Evolutionary conservation across 2,329 filamentous ascomycete species (phyloP).

Genomic region (Neofusicoccum umdonicola): DNA sequence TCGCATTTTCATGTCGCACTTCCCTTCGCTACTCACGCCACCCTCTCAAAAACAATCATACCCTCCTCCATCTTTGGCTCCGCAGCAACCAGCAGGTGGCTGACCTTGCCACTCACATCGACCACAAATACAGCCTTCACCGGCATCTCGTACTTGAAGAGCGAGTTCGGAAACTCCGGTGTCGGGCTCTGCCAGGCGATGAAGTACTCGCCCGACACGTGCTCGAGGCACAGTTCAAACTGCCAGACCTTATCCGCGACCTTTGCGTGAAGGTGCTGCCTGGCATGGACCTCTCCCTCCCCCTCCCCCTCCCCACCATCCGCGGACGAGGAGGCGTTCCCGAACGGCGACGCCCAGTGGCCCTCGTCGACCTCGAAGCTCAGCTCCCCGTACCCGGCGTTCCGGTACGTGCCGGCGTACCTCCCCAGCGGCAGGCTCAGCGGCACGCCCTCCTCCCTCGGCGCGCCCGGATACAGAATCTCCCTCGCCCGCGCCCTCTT

Average conservation of each 20-base stretch:
- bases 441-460: neutral
- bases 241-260: neutral
- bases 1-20: too few species aligned
- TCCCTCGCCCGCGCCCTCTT: neutral
- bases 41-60: neutral
- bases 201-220: slow-evolving; percentile 13
- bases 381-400: slow-evolving; percentile 2
- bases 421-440: neutral
- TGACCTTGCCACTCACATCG: neutral
- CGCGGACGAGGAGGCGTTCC: too few species aligned
- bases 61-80: slow-evolving; percentile 10
- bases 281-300: too few species aligned
- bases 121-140: neutral
- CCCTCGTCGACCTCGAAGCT: neutral
- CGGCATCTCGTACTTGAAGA: neutral
- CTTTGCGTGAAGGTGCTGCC: neutral
- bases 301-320: neutral
- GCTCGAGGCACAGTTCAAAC: neutral
- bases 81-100: neutral
- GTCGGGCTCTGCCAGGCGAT: neutral
- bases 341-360: neutral
- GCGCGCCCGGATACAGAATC: neutral
- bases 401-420: neutral
- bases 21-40: neutral
- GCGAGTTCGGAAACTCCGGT: neutral